Evolutionary conservation across 179 eudicot genomes (phyloP).

Genomic region (Patellifolia procumbens): DNA sequence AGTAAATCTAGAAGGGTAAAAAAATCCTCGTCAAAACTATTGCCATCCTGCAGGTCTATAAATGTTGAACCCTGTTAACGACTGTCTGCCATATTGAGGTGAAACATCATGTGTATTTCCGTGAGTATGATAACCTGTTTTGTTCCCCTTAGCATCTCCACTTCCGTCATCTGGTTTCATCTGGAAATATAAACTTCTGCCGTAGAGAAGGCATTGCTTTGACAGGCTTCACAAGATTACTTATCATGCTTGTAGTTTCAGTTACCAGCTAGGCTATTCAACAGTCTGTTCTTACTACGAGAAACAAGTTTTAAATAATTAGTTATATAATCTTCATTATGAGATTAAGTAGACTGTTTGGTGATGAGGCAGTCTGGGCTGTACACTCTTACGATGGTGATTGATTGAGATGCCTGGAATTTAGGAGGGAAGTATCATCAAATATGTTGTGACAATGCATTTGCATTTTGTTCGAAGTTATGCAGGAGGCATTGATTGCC

Average conservation of each 20-base stretch:
- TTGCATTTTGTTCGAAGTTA: background rate
- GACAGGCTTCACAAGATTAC: background rate
- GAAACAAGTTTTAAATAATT: too few species aligned
- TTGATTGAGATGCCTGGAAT: background rate
- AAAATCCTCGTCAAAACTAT: background rate
- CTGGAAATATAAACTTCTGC: background rate
- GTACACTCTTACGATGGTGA: background rate
- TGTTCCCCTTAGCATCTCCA: background rate
- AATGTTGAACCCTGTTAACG: background rate
- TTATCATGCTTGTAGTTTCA: background rate
- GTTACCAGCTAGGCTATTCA: background rate
- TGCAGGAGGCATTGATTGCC: background rate
- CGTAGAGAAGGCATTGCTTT: background rate
- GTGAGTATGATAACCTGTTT: background rate
- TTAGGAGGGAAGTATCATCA: background rate
- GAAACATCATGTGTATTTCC: background rate
- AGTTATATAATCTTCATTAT: background rate
- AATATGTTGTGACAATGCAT: background rate
- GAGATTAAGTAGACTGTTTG: background rate
- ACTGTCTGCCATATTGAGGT: conserved; percentile 1
- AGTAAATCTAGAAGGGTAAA: background rate
- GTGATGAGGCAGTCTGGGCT: background rate
- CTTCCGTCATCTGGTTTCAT: background rate
- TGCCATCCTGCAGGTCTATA: background rate
- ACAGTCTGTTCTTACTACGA: too few species aligned